Evolutionary conservation across 2,329 filamentous ascomycete species (phyloP).

Genomic region (Hyphodiscus sp.): DNA sequence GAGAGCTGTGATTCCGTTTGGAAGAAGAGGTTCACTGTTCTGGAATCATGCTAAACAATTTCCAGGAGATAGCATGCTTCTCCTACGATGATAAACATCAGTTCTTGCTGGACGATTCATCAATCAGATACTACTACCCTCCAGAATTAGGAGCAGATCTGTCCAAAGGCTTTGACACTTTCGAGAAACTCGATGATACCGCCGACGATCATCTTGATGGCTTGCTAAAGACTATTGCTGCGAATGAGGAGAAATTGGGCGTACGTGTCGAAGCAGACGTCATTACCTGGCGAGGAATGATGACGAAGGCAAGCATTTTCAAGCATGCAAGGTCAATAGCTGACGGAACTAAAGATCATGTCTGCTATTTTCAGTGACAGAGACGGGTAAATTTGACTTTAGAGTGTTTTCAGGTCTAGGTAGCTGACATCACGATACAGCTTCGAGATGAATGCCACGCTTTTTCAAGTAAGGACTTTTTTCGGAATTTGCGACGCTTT

Average conservation of each 20-base stretch:
- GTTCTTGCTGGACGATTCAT: constrained; percentile 70
- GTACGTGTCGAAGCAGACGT: constrained; percentile 69
- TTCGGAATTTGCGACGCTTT: neutral
- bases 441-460: constrained; percentile 94
- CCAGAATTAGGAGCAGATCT: constrained; percentile 66
- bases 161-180: constrained; percentile 73
- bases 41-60: neutral
- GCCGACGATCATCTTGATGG: constrained; percentile 84
- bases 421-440: constrained; percentile 37
- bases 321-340: neutral
- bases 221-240: constrained; percentile 68
- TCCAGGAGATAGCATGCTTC: constrained; percentile 82
- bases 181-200: constrained; percentile 75
- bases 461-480: constrained; percentile 63
- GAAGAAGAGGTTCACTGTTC: neutral
- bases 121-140: constrained; percentile 83
- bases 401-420: constrained; percentile 20
- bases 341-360: constrained; percentile 59
- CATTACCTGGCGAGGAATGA: constrained; percentile 95
- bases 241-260: constrained; percentile 62
- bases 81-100: constrained; percentile 83
- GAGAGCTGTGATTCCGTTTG: neutral
- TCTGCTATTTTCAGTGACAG: constrained; percentile 73
- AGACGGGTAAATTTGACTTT: constrained; percentile 53
- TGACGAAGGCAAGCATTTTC: constrained; percentile 70